These are phyloP conservation scores for Quercus engelmannii DNA, from an alignment of 306 rosid genomes.

Conservation along the genomic window DNA sequence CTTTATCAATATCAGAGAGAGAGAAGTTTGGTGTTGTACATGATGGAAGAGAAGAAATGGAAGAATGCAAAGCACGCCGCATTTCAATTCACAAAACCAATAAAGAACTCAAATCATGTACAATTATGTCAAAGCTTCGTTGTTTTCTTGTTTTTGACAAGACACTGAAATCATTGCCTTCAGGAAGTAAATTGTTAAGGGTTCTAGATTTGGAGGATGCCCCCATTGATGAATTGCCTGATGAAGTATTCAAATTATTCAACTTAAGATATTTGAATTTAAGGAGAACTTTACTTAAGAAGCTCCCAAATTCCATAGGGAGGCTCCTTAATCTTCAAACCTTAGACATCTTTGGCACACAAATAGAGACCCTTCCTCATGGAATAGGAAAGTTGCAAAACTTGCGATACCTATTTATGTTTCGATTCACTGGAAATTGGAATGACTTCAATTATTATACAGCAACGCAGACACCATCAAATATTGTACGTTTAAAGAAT, in stretches of 20 bases:
- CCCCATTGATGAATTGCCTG: neutral
- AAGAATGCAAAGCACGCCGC: too few relatives aligned
- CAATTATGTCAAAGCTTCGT: too few relatives aligned
- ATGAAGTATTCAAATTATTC: neutral
- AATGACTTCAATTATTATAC: rapidly evolving
- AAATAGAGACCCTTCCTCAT: neutral
- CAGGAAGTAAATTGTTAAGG: too few relatives aligned
- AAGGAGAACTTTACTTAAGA: neutral
- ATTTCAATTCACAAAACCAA: too few relatives aligned
- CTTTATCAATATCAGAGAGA: neutral
- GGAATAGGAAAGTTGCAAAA: neutral
- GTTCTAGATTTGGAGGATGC: too few relatives aligned
- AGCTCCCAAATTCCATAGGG: neutral
- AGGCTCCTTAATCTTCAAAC: neutral
- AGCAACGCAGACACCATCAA: neutral
- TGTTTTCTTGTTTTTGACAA: too few relatives aligned
- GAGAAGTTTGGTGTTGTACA: neutral
- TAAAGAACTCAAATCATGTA: too few relatives aligned
- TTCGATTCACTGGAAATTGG: neutral
- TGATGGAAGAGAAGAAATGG: too few relatives aligned
- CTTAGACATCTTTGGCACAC: neutral
- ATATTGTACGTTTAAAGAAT: neutral
- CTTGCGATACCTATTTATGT: neutral
- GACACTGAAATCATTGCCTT: neutral
- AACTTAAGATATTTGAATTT: neutral